phyloP scores from a whole-genome alignment of 179 eudicot species.

The Beta macrorhiza region DNA sequence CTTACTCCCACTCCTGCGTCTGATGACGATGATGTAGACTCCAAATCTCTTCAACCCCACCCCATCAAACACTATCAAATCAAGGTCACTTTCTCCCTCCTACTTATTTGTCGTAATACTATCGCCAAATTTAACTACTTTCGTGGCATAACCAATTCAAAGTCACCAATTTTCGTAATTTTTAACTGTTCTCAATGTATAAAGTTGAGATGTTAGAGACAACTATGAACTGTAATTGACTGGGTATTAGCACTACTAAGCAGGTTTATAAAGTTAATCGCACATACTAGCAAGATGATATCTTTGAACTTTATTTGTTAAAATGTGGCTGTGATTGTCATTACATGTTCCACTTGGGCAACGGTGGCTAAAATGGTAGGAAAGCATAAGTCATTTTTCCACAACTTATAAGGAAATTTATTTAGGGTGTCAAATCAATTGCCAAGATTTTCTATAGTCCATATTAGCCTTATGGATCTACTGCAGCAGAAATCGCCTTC shows the following conservation, averaged over 20 bases:
- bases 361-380: too few species aligned
- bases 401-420: not conserved
- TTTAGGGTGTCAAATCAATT: not conserved
- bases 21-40: conserved; percentile 19
- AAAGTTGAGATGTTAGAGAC: not conserved
- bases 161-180: not conserved
- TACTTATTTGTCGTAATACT: not conserved
- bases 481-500: not conserved
- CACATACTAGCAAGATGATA: not conserved
- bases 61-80: conserved; percentile 62
- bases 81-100: conserved; percentile 44
- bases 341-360: too few species aligned
- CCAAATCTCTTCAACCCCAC: conserved; percentile 32
- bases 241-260: not conserved
- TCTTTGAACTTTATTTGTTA: not conserved
- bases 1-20: conserved; percentile 22
- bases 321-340: not conserved
- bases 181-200: not conserved
- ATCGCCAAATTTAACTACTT: not conserved
- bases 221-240: too few species aligned
- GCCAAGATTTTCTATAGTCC: not conserved
- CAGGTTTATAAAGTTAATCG: not conserved
- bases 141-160: not conserved
- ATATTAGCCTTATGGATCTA: not conserved
- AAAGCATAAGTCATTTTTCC: not conserved